Percentiles rank a stretch among this genome's conserved stretches.
Conservation (phyloP, 257 asterid genomes). For the Rubia yunnanensis region DNA sequence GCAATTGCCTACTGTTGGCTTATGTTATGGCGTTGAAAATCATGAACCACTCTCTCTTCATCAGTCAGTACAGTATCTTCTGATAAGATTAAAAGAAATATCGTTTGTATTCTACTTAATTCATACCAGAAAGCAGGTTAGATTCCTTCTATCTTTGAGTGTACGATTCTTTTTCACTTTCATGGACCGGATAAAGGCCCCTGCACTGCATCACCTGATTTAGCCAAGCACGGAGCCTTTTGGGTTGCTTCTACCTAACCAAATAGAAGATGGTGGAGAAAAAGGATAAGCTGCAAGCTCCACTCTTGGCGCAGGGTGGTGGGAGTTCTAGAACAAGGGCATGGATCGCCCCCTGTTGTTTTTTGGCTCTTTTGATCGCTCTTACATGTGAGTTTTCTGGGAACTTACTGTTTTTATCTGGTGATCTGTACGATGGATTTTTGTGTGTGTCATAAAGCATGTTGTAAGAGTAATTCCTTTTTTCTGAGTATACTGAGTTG, state of each 20-base stretch:
- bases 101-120: neutral
- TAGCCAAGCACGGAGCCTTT: neutral
- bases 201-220: neutral
- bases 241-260: neutral
- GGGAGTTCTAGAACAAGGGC: slow-evolving; percentile 11
- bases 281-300: slow-evolving; percentile 20
- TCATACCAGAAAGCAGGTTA: neutral
- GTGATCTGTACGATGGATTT: neutral
- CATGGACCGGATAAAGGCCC: neutral
- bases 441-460: neutral
- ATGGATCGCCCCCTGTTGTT: slow-evolving; percentile 11
- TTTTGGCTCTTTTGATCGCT: slow-evolving; percentile 21
- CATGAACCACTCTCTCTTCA: neutral
- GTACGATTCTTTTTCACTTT: neutral
- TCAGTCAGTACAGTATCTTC: neutral
- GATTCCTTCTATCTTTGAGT: neutral
- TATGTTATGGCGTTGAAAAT: neutral
- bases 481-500: no score
- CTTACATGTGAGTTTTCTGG: slow-evolving; percentile 31
- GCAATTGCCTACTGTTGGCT: neutral
- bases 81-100: neutral
- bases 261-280: neutral
- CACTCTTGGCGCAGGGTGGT: slow-evolving; percentile 16
- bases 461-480: no score
- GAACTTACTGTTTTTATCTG: neutral